Conservation (phyloP, 1,139 yeast genomes). For the Saccharomyces uvarum region DNA sequence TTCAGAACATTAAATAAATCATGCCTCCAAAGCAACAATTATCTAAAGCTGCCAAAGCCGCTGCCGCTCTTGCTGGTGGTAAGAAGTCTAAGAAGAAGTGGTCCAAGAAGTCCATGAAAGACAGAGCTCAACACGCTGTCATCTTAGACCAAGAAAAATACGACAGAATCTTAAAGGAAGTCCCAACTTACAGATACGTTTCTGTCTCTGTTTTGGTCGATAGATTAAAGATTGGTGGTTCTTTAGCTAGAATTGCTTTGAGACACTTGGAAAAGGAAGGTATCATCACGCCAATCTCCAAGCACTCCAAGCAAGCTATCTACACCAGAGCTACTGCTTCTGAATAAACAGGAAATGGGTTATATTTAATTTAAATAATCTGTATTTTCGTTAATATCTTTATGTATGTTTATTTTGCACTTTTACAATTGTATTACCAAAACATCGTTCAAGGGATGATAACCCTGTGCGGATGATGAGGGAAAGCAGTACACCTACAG, state of each 20-base stretch:
- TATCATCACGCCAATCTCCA: slow-evolving; percentile 85
- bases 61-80: slow-evolving; percentile 99
- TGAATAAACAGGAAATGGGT: slow-evolving; percentile 36
- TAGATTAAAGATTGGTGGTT: slow-evolving; percentile 99
- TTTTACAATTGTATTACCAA: not conserved
- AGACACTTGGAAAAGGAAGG: slow-evolving; percentile 94
- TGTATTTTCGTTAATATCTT: slow-evolving; percentile 98
- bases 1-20: slow-evolving; percentile 31
- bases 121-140: slow-evolving; percentile 97
- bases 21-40: slow-evolving; percentile 99
- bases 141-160: slow-evolving; percentile 93
- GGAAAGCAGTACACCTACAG: too few relatives aligned
- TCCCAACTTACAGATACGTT: slow-evolving; percentile 97
- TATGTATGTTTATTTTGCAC: slow-evolving; percentile 59
- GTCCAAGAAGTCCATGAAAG: slow-evolving; percentile 99
- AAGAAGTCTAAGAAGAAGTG: slow-evolving; percentile 99
- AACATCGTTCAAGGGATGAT: not conserved
- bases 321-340: slow-evolving; percentile 80
- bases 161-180: slow-evolving; percentile 99
- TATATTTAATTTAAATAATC: slow-evolving; percentile 54
- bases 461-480: too few relatives aligned
- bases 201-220: slow-evolving; percentile 97
- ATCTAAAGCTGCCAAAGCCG: slow-evolving; percentile 99
- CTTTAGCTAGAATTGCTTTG: slow-evolving; percentile 96
- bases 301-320: slow-evolving; percentile 95